Base-by-base conservation (phyloP, 1,284 basidiomycete genomes). In the Trametes versicolor region DNA sequence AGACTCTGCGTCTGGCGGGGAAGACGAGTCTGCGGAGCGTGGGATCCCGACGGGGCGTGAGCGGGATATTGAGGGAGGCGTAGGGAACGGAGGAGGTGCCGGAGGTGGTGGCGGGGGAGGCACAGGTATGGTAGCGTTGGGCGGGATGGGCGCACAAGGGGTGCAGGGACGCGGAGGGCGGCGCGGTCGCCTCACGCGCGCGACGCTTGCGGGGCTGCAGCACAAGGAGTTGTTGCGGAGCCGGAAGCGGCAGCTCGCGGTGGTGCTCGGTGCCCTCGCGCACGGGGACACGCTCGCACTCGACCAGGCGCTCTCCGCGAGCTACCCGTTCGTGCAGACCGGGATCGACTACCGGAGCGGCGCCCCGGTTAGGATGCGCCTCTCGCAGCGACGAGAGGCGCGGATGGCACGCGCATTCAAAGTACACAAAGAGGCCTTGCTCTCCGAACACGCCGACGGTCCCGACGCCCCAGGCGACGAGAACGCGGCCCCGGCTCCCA, bases 241-340 rank as follows among this genome's bases (percentile, higher is more conserved):
- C 59, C 79, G 91, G 67, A 92, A 89, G 73, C 81, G 88, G 57
- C 89, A 91, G 77, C 79, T 94, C 52, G 85, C 85, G 6, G 83
- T 85, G 4, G 87, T 91, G 21, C 81, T 93, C 41, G 89, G 87
- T 41, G 84, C 87, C 21, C 74, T 89, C 57, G 83, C 88, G 9
- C 82, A 85, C 69, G 85, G 85, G 9, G 88, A 91, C 76, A 85
- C 86, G 7, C 80, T 92, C 49, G 89, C 89, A 34, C 80, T 94
- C 50, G 92, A 93, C 74, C 88, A 90, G 74, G 92, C 91, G 27
- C 79, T 93, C 36, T 87, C 87, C n/a, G 82, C 86, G 10, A 84
- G 80, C 65, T 84, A 87, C 63, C 82, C 85, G n/a, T 83, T 87
- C 68, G 71, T 79, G 21, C 71, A 73, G 55, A 70, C 71, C 54